Conservation (phyloP, 2,329 filamentous ascomycete genomes). For the Penicillium sp. region DNA sequence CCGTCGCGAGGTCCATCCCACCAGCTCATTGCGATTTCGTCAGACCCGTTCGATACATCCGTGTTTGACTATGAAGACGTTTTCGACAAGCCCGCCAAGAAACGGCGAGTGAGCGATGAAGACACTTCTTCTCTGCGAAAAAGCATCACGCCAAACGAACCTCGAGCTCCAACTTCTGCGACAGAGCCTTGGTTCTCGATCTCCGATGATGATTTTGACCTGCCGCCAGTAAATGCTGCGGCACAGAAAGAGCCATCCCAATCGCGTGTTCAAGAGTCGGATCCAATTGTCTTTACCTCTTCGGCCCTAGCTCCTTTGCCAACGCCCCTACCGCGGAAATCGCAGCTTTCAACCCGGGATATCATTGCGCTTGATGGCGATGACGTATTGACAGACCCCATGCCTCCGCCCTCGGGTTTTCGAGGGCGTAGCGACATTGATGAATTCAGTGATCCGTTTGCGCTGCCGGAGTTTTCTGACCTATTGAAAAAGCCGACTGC, state of each 20-base stretch:
- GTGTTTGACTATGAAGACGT: conserved; percentile 27
- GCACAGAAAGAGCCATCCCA: conserved; percentile 3
- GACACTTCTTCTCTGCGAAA: conserved; percentile 5
- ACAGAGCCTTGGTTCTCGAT: conserved; percentile 24
- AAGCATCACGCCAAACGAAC: not conserved
- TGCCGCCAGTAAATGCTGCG: conserved; percentile 14
- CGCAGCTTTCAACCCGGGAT: conserved; percentile 4
- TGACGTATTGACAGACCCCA: conserved; percentile 21
- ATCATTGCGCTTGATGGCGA: conserved; percentile 40
- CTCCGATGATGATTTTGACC: conserved; percentile 30
- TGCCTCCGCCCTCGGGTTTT: not conserved
- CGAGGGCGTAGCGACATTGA: conserved; percentile 28
- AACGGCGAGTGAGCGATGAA: conserved; percentile 30
- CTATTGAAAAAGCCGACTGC: conserved; percentile 20
- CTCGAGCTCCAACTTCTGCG: not conserved
- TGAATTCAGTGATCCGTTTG: conserved; percentile 34
- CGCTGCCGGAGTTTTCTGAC: conserved; percentile 26
- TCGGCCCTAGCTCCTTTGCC: conserved; percentile 32
- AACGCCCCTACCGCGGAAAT: not conserved
- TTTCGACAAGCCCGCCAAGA: conserved; percentile 31
- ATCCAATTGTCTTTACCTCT: conserved; percentile 46
- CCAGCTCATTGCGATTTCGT: conserved; percentile 18
- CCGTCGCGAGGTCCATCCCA: conserved; percentile 9
- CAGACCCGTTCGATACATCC: conserved; percentile 30
- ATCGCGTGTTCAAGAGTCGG: conserved; percentile 30